Base-by-base conservation (phyloP, 352 stramenopile genomes). In the Pythium apleroticum region DNA sequence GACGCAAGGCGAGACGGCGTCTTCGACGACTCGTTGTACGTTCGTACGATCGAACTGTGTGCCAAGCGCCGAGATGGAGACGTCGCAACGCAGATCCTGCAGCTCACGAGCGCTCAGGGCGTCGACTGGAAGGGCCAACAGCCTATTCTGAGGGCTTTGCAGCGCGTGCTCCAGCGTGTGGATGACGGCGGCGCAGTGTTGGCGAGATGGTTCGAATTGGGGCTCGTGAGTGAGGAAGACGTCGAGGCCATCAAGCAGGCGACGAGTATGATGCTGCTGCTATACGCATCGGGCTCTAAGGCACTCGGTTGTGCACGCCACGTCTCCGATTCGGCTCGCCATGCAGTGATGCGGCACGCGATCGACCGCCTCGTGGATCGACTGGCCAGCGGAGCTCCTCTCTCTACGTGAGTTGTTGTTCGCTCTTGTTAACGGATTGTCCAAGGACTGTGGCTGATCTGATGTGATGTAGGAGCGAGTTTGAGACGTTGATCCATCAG, bases 401-500 rank as follows among this genome's bases (percentile, higher is more conserved):
- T 89, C 37, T 80, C 70, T 35, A 81, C 80, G 83, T 91, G 78
- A 28, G 78, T 68, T 46, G 54, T 56, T 52, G 7, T 10, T 5
- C 31, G 25, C 41, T 24, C 48, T 28, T 12, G 19, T 12, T 27
- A 28, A n/a, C n/a, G n/a, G n/a, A n/a, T n/a, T n/a, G n/a, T n/a
- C n/a, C n/a, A n/a, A n/a, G n/a, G n/a, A n/a, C n/a, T n/a, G n/a
- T n/a, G n/a, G n/a, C n/a, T n/a, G n/a, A n/a, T 1, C 6, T 27
- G 10, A 41, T 27, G 33, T 57, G 2, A 28, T 15, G 12, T 45
- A 92, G 83, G 25, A 86, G 77, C 52, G 81, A 92, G 54, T 92
- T 90, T 43, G 84, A 92, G 57, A 92, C 84, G 25, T 66, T 92
- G 25, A 85, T 92, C 49, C 81, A 90, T 45, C 84, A 92, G 52